phyloP scores from a whole-genome alignment of 2,329 filamentous ascomycete genomes.

The Sphaerulina musiva region DNA sequence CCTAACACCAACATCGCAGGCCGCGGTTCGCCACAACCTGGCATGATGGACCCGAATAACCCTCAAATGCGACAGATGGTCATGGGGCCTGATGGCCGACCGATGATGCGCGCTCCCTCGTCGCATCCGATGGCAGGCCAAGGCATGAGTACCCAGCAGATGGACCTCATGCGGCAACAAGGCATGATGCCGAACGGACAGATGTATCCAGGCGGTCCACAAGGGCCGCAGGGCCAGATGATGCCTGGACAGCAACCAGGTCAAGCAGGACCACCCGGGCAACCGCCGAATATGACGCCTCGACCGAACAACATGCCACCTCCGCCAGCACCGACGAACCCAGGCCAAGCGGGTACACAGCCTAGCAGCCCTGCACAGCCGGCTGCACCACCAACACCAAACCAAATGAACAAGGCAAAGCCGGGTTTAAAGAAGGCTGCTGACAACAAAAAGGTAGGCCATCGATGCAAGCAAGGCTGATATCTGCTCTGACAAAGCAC shows the following conservation, averaged over 20 bases:
- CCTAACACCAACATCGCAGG: conserved; percentile 62
- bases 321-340: conserved; percentile 42
- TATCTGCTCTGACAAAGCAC: neutral
- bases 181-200: conserved; percentile 26
- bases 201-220: conserved; percentile 34
- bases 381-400: conserved; percentile 66
- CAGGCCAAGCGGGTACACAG: conserved; percentile 38
- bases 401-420: conserved; percentile 63
- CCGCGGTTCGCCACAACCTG: conserved; percentile 55
- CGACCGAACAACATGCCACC: conserved; percentile 58
- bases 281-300: conserved; percentile 58
- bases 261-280: conserved; percentile 44
- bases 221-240: conserved; percentile 32
- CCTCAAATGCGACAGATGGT: conserved; percentile 21
- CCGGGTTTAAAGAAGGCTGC: conserved; percentile 63
- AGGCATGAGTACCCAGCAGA: conserved; percentile 46
- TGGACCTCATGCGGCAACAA: conserved; percentile 37
- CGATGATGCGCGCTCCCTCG: conserved; percentile 44
- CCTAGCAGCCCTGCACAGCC: conserved; percentile 44
- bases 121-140: conserved; percentile 54
- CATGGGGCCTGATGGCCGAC: conserved; percentile 18
- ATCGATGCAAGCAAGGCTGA: neutral
- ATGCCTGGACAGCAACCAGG: conserved; percentile 40
- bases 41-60: conserved; percentile 48
- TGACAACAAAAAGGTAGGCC: conserved; percentile 45